Percentiles rank a stretch among this genome's conserved stretches.
phyloP scores from a whole-genome alignment of 148 eudicot genomes.

The Hydrangea macrophylla region DNA sequence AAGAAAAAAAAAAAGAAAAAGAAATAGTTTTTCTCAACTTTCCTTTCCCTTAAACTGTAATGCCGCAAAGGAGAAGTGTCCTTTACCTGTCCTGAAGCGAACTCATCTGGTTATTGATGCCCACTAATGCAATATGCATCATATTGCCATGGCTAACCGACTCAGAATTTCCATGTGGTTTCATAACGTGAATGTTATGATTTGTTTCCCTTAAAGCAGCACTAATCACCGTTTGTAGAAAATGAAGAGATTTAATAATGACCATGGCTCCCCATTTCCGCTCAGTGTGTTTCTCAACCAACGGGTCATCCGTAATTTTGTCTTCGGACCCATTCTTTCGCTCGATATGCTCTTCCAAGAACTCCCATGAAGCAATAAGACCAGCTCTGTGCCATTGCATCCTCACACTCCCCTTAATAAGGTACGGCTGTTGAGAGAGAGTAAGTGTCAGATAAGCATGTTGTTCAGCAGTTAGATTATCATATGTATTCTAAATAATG shows the following conservation, averaged over 20 bases:
- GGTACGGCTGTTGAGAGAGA: slow-evolving; percentile 72
- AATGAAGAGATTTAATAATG: slow-evolving; percentile 81
- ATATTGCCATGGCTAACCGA: slow-evolving; percentile 63
- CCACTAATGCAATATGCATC: slow-evolving; percentile 89
- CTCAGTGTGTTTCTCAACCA: slow-evolving; percentile 61
- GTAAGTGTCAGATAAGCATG: background rate
- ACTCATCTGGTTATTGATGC: slow-evolving; percentile 96
- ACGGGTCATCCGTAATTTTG: slow-evolving; percentile 28
- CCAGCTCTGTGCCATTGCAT: slow-evolving; percentile 99
- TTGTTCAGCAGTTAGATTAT: slow-evolving; percentile 1
- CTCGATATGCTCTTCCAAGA: slow-evolving; percentile 75
- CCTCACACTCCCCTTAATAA: slow-evolving; percentile 89
- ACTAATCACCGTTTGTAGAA: slow-evolving; percentile 60
- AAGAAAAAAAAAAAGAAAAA: too few relatives aligned
- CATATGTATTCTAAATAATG: too few relatives aligned
- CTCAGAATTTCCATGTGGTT: slow-evolving; percentile 33
- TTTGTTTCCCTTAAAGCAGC: slow-evolving; percentile 81
- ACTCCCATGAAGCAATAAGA: slow-evolving; percentile 95
- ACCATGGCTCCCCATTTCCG: slow-evolving; percentile 99
- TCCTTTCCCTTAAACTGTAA: too few relatives aligned
- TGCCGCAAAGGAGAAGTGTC: slow-evolving; percentile 3
- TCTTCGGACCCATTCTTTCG: slow-evolving; percentile 37
- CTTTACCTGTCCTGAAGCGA: slow-evolving; percentile 92
- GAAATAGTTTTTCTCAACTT: too few relatives aligned
- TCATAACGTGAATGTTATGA: slow-evolving; percentile 31